Conservation (phyloP, 108 stramenopile genomes). For the Cylindrotheca closterium region DNA sequence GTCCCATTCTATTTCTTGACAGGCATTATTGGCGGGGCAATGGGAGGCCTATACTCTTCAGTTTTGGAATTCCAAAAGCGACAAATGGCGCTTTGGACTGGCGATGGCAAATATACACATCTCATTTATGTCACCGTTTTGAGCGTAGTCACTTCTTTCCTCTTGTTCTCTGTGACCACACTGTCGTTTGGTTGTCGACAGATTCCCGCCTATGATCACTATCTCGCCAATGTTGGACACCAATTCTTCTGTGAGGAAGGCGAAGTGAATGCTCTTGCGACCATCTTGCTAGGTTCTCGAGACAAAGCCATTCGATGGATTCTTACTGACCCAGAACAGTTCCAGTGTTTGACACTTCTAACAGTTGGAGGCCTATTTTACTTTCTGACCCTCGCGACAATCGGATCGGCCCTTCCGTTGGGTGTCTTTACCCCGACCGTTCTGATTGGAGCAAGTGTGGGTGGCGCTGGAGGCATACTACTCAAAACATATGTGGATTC, state of each 20-base stretch:
- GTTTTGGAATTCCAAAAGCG: constrained; percentile 12
- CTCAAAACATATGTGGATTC: constrained; percentile 29
- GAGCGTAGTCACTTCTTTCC: constrained; percentile 34
- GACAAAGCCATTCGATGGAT: constrained; percentile 52
- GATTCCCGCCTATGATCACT: background rate
- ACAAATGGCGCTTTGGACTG: background rate
- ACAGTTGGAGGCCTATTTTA: constrained; percentile 42
- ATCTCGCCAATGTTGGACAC: constrained; percentile 8
- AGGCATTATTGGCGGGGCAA: constrained; percentile 41
- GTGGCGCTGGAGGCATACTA: constrained; percentile 44
- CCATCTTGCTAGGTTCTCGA: constrained; percentile 49
- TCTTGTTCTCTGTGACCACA: constrained; percentile 31
- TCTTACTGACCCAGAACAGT: constrained; percentile 42
- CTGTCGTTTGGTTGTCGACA: constrained; percentile 28
- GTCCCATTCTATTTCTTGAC: constrained; percentile 42
- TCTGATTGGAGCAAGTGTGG: constrained; percentile 46
- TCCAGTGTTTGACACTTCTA: constrained; percentile 33
- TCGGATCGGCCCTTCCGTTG: constrained; percentile 39
- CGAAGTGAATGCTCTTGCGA: constrained; percentile 54
- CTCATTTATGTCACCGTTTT: constrained; percentile 25
- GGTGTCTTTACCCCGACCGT: constrained; percentile 65
- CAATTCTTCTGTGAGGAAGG: constrained; percentile 48
- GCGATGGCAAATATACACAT: constrained; percentile 4
- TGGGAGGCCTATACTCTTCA: constrained; percentile 46
- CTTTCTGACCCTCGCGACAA: constrained; percentile 41